Evolutionary conservation across 2,329 filamentous ascomycete genomes (phyloP).

Genomic region (Epichloe bromicola): DNA sequence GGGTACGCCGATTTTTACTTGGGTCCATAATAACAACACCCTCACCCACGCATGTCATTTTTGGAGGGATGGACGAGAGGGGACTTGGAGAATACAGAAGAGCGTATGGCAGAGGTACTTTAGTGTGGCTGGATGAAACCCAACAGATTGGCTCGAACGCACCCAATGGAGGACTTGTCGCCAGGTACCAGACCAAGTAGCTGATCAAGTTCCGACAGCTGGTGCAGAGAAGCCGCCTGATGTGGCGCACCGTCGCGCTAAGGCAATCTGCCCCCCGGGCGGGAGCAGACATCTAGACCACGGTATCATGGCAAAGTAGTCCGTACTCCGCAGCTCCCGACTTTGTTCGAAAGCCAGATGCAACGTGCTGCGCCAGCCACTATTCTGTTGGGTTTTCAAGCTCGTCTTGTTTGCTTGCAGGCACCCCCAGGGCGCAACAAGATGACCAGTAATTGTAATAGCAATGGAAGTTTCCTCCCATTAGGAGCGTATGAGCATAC

Average conservation of each 20-base stretch:
- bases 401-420: not conserved
- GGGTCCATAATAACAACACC: conserved; percentile 7
- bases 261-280: not conserved
- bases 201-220: not conserved
- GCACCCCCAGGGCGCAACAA: not conserved
- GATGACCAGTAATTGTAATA: not conserved
- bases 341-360: not conserved
- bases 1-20: conserved; percentile 21
- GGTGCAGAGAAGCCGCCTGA: conserved; percentile 3
- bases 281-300: conserved; percentile 4
- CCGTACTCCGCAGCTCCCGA: not conserved
- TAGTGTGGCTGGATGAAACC: not conserved
- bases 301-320: not conserved
- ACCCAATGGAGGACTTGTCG: not conserved
- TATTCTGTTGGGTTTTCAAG: not conserved
- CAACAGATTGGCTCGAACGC: not conserved
- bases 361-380: not conserved
- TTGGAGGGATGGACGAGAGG: not conserved
- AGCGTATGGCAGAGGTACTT: not conserved
- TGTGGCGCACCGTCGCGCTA: conserved; percentile 11
- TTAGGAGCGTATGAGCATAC: no score
- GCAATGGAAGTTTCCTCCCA: no score
- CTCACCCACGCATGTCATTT: conserved; percentile 3
- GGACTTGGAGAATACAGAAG: not conserved
- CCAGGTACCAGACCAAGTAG: not conserved